phyloP scores from a whole-genome alignment of 805 yeast genomes.

The Cyberlindnera veronae region DNA sequence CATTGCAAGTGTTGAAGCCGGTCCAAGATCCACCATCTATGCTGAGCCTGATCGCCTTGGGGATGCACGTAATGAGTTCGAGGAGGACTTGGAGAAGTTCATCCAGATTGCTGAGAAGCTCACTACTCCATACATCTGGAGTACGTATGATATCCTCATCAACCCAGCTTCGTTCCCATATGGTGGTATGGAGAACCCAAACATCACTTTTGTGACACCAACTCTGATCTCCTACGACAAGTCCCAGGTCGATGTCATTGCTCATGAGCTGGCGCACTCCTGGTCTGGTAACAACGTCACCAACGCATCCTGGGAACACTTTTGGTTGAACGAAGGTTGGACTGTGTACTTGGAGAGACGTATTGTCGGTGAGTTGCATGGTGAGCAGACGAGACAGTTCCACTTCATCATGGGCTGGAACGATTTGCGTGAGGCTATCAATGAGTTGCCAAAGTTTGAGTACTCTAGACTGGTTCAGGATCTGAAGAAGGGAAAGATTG shows the following conservation, averaged over 20 bases:
- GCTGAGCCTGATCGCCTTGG: conserved; percentile 68
- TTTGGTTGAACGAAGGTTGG: conserved; percentile 96
- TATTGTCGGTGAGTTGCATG: conserved; percentile 45
- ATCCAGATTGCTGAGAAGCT: conserved; percentile 72
- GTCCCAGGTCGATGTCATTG: conserved; percentile 83
- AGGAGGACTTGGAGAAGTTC: conserved; percentile 76
- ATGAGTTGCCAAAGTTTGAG: conserved; percentile 54
- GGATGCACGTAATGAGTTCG: conserved; percentile 75
- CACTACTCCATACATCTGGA: conserved; percentile 82
- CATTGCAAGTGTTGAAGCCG: conserved; percentile 60
- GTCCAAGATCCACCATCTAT: conserved; percentile 83
- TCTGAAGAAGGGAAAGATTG: conserved; percentile 56
- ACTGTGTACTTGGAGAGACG: conserved; percentile 88
- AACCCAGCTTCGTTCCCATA: conserved; percentile 78
- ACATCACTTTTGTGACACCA: conserved; percentile 87
- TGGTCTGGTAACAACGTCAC: conserved; percentile 93
- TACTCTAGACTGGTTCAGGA: conserved; percentile 69
- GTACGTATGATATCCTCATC: conserved; percentile 72
- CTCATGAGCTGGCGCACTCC: conserved; percentile 90
- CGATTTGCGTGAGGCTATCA: conserved; percentile 64
- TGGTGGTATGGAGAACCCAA: conserved; percentile 96
- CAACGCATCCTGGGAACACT: conserved; percentile 88
- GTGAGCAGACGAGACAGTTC: conserved; percentile 67
- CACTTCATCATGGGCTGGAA: conserved; percentile 88
- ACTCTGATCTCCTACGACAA: conserved; percentile 82